These are phyloP conservation scores for Sugiyamaella chiloensis DNA, from an alignment of 805 yeast genomes.

Conservation along the genomic window DNA sequence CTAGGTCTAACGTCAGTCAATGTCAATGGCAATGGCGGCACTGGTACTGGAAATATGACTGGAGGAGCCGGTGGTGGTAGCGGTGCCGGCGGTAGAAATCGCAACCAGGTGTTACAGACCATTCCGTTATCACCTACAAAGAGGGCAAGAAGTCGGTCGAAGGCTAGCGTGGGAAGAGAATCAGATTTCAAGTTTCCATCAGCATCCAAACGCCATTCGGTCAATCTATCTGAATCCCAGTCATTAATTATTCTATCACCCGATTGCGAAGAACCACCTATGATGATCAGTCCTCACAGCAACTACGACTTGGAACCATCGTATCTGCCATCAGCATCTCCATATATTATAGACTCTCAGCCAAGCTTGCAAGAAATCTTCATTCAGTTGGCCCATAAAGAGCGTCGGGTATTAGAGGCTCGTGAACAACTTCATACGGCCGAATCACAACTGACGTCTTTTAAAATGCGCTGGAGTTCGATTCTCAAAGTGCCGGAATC, in stretches of 20 bases:
- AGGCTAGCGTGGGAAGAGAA: not conserved
- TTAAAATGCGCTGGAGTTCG: constrained; percentile 22
- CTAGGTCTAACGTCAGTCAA: no score
- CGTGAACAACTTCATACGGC: constrained; percentile 29
- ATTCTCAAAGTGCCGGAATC: constrained; percentile 14
- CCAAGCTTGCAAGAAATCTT: constrained; percentile 32
- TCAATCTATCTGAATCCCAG: constrained; percentile 1
- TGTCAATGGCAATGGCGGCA: no score
- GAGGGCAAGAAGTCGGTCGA: not conserved
- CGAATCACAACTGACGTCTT: constrained; percentile 27
- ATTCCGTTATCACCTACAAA: not conserved
- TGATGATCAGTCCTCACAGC: not conserved
- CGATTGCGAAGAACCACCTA: not conserved
- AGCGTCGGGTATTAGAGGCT: constrained; percentile 36
- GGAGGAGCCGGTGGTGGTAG: no score
- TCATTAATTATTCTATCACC: not conserved
- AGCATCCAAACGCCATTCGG: constrained; percentile 1
- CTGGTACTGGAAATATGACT: no score
- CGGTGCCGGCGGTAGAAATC: not conserved
- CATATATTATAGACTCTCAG: constrained; percentile 21
- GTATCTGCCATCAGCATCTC: constrained; percentile 11
- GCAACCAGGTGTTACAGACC: not conserved
- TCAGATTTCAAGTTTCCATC: constrained; percentile 1
- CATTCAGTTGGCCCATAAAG: constrained; percentile 33
- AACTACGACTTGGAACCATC: not conserved